Conservation (phyloP, 164 flowering plant species). For the Stephania cephalantha region DNA sequence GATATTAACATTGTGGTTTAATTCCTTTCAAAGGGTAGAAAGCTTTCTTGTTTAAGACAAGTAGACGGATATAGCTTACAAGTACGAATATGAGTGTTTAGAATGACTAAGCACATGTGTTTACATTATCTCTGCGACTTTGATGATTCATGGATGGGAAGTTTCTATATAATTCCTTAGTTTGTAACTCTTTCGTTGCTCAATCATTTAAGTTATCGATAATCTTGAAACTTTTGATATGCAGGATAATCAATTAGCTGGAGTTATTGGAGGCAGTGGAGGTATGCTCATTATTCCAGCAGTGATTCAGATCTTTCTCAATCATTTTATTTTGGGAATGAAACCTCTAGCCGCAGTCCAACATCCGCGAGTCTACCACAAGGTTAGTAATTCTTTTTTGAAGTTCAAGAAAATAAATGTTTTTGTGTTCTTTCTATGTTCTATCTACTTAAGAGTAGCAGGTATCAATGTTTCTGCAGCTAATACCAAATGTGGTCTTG, state of each 20-base stretch:
- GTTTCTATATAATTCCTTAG: background rate
- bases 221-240: background rate
- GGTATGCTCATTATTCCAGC: slow-evolving; percentile 74
- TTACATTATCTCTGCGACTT: background rate
- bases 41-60: background rate
- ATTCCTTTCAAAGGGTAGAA: background rate
- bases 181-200: background rate
- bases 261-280: slow-evolving; percentile 83
- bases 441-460: too few relatives aligned
- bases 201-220: background rate
- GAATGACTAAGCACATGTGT: background rate
- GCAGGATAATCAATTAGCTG: slow-evolving; percentile 71
- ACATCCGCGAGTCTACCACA: slow-evolving; percentile 74
- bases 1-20: background rate
- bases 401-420: background rate
- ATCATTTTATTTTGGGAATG: slow-evolving; percentile 63
- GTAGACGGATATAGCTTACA: background rate
- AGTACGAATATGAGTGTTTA: background rate
- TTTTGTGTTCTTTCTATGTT: background rate
- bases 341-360: slow-evolving; percentile 72
- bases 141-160: background rate
- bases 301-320: slow-evolving; percentile 68
- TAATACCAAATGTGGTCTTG: slow-evolving; percentile 65
- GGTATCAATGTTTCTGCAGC: slow-evolving; percentile 15
- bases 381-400: slow-evolving; percentile 28